Evolutionary conservation across 2,329 filamentous ascomycete species (phyloP).

Genomic region (Talaromyces sp.): DNA sequence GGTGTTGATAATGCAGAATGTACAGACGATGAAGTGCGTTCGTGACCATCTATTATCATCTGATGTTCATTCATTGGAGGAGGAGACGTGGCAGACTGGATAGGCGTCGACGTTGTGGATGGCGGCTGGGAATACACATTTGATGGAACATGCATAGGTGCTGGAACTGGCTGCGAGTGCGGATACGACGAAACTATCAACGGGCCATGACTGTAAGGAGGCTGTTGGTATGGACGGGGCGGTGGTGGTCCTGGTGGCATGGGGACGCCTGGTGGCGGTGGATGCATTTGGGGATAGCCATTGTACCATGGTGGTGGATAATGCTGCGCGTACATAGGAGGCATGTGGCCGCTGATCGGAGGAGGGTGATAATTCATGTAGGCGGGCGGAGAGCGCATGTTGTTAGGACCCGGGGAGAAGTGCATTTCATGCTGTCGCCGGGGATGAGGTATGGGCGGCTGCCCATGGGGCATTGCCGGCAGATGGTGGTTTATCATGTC

Average conservation of each 20-base stretch:
- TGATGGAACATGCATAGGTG: slow-evolving; percentile 35
- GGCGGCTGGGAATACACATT: slow-evolving; percentile 36
- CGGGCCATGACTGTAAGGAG: slow-evolving; percentile 35
- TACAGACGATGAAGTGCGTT: slow-evolving; percentile 14
- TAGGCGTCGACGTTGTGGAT: slow-evolving; percentile 33
- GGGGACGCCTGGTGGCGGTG: slow-evolving; percentile 43
- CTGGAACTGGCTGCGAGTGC: slow-evolving; percentile 39
- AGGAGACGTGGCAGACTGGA: slow-evolving; percentile 37
- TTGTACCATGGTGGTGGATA: slow-evolving; percentile 46
- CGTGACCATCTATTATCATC: slow-evolving; percentile 9
- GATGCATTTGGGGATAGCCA: slow-evolving; percentile 40
- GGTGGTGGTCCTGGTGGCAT: slow-evolving; percentile 39
- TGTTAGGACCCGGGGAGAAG: slow-evolving; percentile 44
- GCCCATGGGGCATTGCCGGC: slow-evolving; percentile 46
- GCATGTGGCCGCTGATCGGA: slow-evolving; percentile 55
- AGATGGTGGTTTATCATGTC: slow-evolving; percentile 47
- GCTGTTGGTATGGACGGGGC: slow-evolving; percentile 39
- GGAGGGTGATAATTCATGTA: slow-evolving; percentile 57
- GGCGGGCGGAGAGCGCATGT: slow-evolving; percentile 56
- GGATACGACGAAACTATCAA: slow-evolving; percentile 45
- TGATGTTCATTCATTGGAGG: slow-evolving; percentile 21
- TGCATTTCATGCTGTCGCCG: slow-evolving; percentile 46
- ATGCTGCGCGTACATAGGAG: slow-evolving; percentile 44
- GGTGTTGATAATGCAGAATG: slow-evolving; percentile 22
- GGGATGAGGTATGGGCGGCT: slow-evolving; percentile 49